phyloP scores from a whole-genome alignment of 2,329 filamentous ascomycete genomes.

The Colletotrichum sojae region DNA sequence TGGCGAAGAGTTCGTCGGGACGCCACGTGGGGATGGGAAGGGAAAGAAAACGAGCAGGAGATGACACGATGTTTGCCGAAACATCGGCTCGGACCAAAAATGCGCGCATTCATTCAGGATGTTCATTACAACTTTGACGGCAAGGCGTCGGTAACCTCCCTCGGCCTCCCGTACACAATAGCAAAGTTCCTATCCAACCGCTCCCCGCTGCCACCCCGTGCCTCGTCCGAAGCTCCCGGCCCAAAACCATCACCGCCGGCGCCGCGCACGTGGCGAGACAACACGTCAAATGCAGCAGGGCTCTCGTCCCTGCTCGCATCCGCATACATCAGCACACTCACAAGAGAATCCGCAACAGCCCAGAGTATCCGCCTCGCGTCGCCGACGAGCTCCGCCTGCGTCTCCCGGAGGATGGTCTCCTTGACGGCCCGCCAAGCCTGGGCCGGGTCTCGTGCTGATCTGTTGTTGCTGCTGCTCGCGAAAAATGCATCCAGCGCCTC shows the following conservation, averaged over 20 bases:
- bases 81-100: not conserved
- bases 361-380: constrained; percentile 63
- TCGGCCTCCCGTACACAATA: constrained; percentile 54
- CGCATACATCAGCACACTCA: constrained; percentile 58
- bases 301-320: constrained; percentile 57
- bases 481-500: constrained; percentile 59
- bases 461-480: constrained; percentile 43
- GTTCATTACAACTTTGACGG: constrained; percentile 14
- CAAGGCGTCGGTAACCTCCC: not conserved
- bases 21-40: constrained; percentile 10
- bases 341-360: constrained; percentile 59
- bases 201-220: not conserved
- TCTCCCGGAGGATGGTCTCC: constrained; percentile 50
- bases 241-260: constrained; percentile 41
- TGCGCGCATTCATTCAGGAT: not conserved
- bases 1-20: too few species aligned
- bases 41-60: not conserved
- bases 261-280: constrained; percentile 37
- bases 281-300: constrained; percentile 55
- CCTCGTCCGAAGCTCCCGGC: not conserved
- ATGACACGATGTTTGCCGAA: not conserved
- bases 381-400: constrained; percentile 57
- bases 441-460: constrained; percentile 43
- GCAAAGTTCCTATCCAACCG: constrained; percentile 49
- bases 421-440: constrained; percentile 58